phyloP scores from a whole-genome alignment of 805 yeast species.

The Yarrowia sp. region DNA sequence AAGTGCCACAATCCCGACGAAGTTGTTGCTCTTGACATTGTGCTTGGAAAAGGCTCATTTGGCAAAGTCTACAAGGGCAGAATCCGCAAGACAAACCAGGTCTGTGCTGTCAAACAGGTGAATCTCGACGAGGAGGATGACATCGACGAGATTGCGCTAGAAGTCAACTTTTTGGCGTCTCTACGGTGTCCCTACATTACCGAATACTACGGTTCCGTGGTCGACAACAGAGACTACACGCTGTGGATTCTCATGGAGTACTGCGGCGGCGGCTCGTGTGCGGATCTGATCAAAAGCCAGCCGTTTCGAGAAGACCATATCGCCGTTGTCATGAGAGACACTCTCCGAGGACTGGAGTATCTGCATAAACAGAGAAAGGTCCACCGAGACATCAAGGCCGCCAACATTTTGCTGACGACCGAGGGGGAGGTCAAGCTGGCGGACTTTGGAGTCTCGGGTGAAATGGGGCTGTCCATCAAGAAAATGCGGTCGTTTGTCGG shows the following conservation, averaged over 20 bases:
- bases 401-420: slow-evolving; percentile 78
- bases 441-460: slow-evolving; percentile 94
- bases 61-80: slow-evolving; percentile 45
- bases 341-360: slow-evolving; percentile 74
- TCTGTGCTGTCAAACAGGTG: slow-evolving; percentile 84
- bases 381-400: slow-evolving; percentile 91
- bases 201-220: slow-evolving; percentile 68
- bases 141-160: slow-evolving; percentile 71
- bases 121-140: slow-evolving; percentile 80
- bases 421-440: slow-evolving; percentile 79
- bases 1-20: slow-evolving; percentile 19
- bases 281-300: slow-evolving; percentile 64
- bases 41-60: slow-evolving; percentile 45
- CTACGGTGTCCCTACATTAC: slow-evolving; percentile 72
- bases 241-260: slow-evolving; percentile 95
- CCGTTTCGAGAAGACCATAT: slow-evolving; percentile 67
- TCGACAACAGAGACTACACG: slow-evolving; percentile 69
- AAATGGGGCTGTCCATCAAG: slow-evolving; percentile 62
- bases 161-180: slow-evolving; percentile 75
- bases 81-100: slow-evolving; percentile 51
- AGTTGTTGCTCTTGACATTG: slow-evolving; percentile 9
- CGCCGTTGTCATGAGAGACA: slow-evolving; percentile 66
- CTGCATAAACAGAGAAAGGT: slow-evolving; percentile 77
- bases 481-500: slow-evolving; percentile 84
- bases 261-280: slow-evolving; percentile 94